Base-by-base conservation (phyloP, 768 basidiomycete species). In the Panaeolus papilionaceus region DNA sequence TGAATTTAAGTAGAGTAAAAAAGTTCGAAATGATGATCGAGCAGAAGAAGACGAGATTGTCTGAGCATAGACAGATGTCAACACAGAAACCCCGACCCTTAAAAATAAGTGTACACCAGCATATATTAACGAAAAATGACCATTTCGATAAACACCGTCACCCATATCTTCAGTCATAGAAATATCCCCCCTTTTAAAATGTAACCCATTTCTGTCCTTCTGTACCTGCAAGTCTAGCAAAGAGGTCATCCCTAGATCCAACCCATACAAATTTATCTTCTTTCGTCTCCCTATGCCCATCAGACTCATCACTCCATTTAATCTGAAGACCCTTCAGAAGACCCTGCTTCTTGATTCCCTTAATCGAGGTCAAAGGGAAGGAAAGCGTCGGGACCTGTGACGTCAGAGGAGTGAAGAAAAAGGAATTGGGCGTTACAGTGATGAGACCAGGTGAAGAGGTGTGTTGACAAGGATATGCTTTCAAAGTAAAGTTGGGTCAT, bases 391-490 rank as follows among this genome's bases (percentile, higher is more conserved):
- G 76, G 8, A 70, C 79, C 39, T 74, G 73, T 38, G 84, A 81
- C 69, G 84, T 76, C 66, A 91, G 73, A 0, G 88, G 79, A 3
- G 89, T 88, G 74, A 90, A 91, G 71, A 79, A 82, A 18, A 92
- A 69, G 20, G 77, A 75, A 16, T 78, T 79, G 23, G 78, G 64
- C 4, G 88, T 87, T 67, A 92, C 66, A 26, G 88, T 90, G 63
- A 92, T 84, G 47, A 91, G 73, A 1, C 90, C 90, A 1, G 88
- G 87, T 4, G 78, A 75, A 33, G 86, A 82, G 58, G 78, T 78
- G 64, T 85, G 80, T 67, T 91, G 88, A 47, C 88, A 88, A 63
- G 88, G 83, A 76, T 86, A 92, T 0, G 86, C 90, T 92, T 63
- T 37, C 64, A 66, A 39, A 18, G 37, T 40, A 18, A 49, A 62